Evolutionary conservation across 352 stramenopile species (phyloP), one percentile per base, ranked within the genome.

Genomic region (Thraustochytrium sp.): DNA sequence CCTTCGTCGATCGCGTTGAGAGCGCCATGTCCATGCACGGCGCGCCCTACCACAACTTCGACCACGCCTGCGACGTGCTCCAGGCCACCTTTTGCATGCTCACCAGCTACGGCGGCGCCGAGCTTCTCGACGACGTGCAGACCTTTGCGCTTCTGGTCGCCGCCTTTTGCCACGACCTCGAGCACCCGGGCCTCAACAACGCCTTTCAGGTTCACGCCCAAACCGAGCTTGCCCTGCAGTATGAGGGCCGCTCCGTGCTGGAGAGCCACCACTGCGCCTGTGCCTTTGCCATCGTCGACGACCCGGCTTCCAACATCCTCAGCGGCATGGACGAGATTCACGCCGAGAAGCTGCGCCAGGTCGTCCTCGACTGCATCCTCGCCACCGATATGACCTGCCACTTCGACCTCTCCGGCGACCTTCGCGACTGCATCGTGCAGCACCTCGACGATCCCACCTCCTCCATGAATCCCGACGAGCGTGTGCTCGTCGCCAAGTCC

Each of bases 211-310:
- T 94, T 61, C 87, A 92, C 21, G 89, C 89, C 63, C 87, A 88
- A 56, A 93, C 90, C 53, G 88, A 87, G 40, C 87, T 94, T 53
- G 92, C 92, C 55, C 89, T 93, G 87, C 86, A 91, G 21, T 96
- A 96, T 86, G 94, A 95, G 77, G 59, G 59, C 40, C 89, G 91
- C 74, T 92, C 90, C 0, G 91, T 95, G 34, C 87, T 96, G 8
- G 92, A 96, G 86, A 96, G 94, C 83, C 93, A 95, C 88, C 92
- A 95, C 62, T 89, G 95, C 21, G 91, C 92, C 5, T 84, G 68
- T 21, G 29, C 48, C 38, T 86, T 84, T 53, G 36, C 4, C 2
- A 16, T 86, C 16, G 18, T 86, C 11, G 18, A 53, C 21, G 26
- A 26, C 21, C 23, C 38, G 26, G 40, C 29, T 13, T 38, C 42